Conservation (phyloP, 2,329 filamentous ascomycete species). For the Coniochaeta sp. region DNA sequence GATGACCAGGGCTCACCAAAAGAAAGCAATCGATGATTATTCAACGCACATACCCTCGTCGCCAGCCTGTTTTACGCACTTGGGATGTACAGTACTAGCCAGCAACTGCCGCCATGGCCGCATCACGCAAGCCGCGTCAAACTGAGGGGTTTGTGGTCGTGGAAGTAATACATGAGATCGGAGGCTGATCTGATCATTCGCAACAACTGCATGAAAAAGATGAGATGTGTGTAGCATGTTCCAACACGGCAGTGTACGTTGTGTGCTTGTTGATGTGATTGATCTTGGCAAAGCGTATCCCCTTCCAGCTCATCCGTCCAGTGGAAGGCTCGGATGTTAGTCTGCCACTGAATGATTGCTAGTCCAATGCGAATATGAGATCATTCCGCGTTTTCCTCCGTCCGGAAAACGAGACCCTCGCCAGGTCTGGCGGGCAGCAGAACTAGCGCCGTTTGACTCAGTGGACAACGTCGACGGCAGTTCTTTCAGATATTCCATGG, state of each 20-base stretch:
- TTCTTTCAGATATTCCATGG: too few species aligned
- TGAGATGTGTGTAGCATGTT: background rate
- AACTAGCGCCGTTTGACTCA: background rate
- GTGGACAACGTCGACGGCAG: too few species aligned
- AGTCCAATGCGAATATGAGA: background rate
- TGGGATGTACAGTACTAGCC: too few species aligned
- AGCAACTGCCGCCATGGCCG: background rate
- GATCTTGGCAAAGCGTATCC: background rate
- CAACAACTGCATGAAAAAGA: background rate
- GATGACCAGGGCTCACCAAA: conserved; percentile 19
- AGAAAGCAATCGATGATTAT: conserved; percentile 5
- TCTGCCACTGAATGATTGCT: background rate
- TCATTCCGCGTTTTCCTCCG: background rate
- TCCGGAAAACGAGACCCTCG: background rate
- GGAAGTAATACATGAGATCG: background rate
- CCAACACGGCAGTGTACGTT: background rate
- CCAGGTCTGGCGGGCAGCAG: background rate
- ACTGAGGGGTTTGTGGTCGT: background rate
- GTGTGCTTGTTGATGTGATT: background rate
- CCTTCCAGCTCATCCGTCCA: too few species aligned
- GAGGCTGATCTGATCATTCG: background rate
- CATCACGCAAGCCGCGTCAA: background rate
- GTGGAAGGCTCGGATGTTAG: background rate
- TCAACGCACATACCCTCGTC: background rate
- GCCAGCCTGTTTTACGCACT: too few species aligned